phyloP scores from a whole-genome alignment of 495 filamentous ascomycete species.

The Tricharina praecox region DNA sequence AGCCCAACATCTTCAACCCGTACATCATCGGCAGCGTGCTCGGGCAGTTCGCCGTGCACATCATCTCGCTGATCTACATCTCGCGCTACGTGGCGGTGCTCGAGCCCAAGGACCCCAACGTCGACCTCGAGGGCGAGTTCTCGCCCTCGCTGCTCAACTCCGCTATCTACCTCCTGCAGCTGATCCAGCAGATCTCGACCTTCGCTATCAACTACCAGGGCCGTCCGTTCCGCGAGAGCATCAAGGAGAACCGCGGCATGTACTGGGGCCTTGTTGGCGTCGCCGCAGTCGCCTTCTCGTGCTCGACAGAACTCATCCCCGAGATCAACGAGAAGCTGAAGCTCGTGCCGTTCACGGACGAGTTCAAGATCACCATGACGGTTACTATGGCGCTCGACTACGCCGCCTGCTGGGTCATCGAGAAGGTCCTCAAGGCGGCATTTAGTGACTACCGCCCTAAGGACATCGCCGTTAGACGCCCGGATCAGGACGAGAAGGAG shows the following conservation, averaged over 20 bases:
- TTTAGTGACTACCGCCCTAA: constrained; percentile 91
- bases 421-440: constrained; percentile 65
- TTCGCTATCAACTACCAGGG: constrained; percentile 99
- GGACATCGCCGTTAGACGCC: constrained; percentile 74
- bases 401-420: constrained; percentile 70
- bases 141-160: constrained; percentile 85
- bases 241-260: constrained; percentile 93
- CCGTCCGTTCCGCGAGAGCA: constrained; percentile 87
- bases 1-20: constrained; percentile 96
- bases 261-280: constrained; percentile 88
- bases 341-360: constrained; percentile 75
- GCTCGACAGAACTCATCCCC: constrained; percentile 88
- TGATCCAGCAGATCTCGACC: constrained; percentile 98
- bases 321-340: constrained; percentile 88
- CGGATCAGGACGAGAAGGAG: constrained; percentile 76
- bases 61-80: constrained; percentile 84
- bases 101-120: constrained; percentile 52
- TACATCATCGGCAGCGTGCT: constrained; percentile 98
- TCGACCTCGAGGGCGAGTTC: constrained; percentile 94
- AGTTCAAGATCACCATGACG: constrained; percentile 82
- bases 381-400: constrained; percentile 78
- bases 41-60: constrained; percentile 93
- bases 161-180: constrained; percentile 90
- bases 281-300: constrained; percentile 78
- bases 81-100: constrained; percentile 69